Conservation (phyloP, 2,329 filamentous ascomycete genomes). For the Diaporthe citriasiana region DNA sequence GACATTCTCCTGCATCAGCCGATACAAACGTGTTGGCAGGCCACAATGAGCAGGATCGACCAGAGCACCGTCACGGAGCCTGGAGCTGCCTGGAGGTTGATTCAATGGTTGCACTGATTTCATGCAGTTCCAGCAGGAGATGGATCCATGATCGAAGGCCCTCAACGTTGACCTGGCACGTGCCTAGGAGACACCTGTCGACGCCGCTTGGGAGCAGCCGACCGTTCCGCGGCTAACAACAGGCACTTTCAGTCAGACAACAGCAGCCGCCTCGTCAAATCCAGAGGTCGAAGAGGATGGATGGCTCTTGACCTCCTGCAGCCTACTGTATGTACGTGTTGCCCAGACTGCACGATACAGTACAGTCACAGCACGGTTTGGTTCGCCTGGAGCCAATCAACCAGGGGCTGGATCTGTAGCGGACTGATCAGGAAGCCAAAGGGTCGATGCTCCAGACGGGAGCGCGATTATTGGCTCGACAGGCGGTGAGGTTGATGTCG, state of each 20-base stretch:
- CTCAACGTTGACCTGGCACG: not conserved
- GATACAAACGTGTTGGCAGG: constrained; percentile 6
- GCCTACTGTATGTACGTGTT: not conserved
- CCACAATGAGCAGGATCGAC: not conserved
- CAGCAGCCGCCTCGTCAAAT: not conserved
- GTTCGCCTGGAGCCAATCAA: constrained; percentile 25
- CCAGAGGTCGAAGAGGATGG: not conserved
- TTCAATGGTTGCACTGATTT: constrained; percentile 20
- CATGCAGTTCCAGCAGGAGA: constrained; percentile 11
- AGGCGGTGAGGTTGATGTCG: constrained; percentile 40
- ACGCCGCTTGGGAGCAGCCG: not conserved
- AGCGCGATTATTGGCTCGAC: constrained; percentile 41
- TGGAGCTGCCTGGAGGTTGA: constrained; percentile 24
- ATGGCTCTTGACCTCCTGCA: constrained; percentile 14
- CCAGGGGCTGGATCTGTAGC: constrained; percentile 5
- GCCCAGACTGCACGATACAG: constrained; percentile 20
- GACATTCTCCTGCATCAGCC: constrained; percentile 9
- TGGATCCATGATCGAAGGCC: constrained; percentile 3
- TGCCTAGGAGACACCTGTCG: not conserved
- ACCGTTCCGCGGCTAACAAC: constrained; percentile 10
- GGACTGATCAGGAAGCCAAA: constrained; percentile 15
- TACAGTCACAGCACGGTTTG: not conserved
- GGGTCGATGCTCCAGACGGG: constrained; percentile 18
- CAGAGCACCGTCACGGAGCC: not conserved
- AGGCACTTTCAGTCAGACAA: not conserved